Evolutionary conservation across 2,329 filamentous ascomycete genomes (phyloP).

Genomic region (Penicillium sp.): DNA sequence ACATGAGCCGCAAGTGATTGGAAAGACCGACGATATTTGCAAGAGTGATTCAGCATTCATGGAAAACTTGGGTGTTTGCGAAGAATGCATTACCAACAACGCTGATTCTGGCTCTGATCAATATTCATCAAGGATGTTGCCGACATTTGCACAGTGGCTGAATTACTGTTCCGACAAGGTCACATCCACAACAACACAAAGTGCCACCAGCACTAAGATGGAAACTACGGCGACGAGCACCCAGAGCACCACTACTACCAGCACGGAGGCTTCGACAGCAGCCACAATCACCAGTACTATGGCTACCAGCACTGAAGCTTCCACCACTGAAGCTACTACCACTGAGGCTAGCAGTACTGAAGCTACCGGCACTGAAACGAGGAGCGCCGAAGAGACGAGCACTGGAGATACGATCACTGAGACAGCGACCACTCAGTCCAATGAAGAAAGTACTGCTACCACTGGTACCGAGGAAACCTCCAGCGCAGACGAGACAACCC

Average conservation of each 20-base stretch:
- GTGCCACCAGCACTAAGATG: not conserved
- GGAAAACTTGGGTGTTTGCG: conserved; percentile 7
- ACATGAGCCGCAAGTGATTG: not conserved
- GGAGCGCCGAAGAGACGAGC: not conserved
- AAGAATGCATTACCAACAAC: conserved; percentile 6
- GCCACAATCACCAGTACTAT: not conserved
- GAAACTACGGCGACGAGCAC: not conserved
- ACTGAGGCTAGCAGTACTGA: not conserved
- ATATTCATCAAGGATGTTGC: conserved; percentile 11
- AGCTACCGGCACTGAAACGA: not conserved
- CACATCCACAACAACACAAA: not conserved
- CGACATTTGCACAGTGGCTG: conserved; percentile 17
- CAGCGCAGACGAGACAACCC: not conserved
- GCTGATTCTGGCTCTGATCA: conserved; percentile 1
- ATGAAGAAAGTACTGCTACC: not conserved
- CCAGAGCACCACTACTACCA: not conserved
- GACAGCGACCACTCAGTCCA: not conserved
- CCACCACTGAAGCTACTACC: not conserved
- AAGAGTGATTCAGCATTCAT: conserved; percentile 12
- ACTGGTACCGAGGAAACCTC: not conserved
- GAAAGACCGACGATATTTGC: conserved; percentile 12
- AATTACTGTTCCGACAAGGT: conserved; percentile 14
- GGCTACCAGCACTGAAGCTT: not conserved
- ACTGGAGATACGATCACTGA: not conserved
- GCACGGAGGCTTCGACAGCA: not conserved